Conservation (phyloP, 1,284 basidiomycete genomes). For the Butyriboletus appendiculatus region DNA sequence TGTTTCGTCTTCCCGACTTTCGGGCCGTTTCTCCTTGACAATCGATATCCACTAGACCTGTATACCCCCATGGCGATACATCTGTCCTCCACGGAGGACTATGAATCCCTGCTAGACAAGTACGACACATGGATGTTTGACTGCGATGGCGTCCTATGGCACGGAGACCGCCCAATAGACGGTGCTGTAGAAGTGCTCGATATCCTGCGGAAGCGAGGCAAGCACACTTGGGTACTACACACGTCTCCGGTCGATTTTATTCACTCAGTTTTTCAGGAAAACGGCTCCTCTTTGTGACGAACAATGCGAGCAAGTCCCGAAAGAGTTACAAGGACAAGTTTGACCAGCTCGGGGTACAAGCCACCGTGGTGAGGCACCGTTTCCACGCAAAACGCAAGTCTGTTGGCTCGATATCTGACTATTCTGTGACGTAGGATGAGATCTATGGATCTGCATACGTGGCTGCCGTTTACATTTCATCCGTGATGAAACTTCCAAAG, state of each 20-base stretch:
- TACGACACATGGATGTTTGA: constrained; percentile 96
- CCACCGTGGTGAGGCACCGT: constrained; percentile 60
- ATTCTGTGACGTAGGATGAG: constrained; percentile 70
- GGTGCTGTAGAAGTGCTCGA: constrained; percentile 76
- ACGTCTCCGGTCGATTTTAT: not conserved
- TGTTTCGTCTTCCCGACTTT: constrained; percentile 7
- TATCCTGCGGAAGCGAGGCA: constrained; percentile 65
- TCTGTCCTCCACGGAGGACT: constrained; percentile 51
- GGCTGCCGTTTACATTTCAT: constrained; percentile 89
- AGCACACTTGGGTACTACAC: constrained; percentile 30
- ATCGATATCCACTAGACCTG: constrained; percentile 8
- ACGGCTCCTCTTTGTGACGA: constrained; percentile 92
- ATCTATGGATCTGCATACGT: constrained; percentile 97
- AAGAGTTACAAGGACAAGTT: constrained; percentile 90
- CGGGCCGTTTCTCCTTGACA: not conserved
- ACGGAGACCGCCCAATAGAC: constrained; percentile 80
- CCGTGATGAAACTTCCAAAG: constrained; percentile 85
- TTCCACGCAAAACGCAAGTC: not conserved
- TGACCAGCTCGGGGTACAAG: constrained; percentile 85
- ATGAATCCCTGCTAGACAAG: constrained; percentile 63
- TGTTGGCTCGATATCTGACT: not conserved
- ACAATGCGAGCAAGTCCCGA: constrained; percentile 96
- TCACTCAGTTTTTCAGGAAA: constrained; percentile 57
- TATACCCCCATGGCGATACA: constrained; percentile 39
- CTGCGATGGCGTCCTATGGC: constrained; percentile 96